Evolutionary conservation across 2,329 filamentous ascomycete species (phyloP), one percentile per base, ranked within the genome.

Genomic region (Sporothrix globosa): DNA sequence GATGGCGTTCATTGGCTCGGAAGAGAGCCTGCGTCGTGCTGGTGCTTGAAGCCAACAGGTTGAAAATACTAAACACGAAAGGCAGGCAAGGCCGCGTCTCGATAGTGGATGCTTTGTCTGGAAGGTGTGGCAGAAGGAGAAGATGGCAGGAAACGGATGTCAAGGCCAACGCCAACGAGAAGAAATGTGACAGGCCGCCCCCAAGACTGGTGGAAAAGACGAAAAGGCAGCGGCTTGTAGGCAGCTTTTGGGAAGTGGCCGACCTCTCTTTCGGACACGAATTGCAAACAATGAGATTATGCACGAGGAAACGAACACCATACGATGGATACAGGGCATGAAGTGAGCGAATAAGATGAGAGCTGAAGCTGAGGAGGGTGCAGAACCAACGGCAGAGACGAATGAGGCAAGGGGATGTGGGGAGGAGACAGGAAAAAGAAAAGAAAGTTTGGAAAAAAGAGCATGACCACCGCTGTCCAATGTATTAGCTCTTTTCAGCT

Each of bases 241-340:
- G 39, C 17, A 39, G n/a, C 58, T 61, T 44, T 60, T 11, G 2
- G 24, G 5, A 27, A 21, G 24, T 10, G 24, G 17, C n/a, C 7
- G 11, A n/a, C 34, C 6, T n/a, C n/a, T 39, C 9, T 60, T 34
- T 60, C 3, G 11, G 34, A 21, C 14, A 24, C 34, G 56, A 44
- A 44, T 60, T 60, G 54, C 56, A 63, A 61, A 11, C 58, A 61
- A 46, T 21, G 58, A 63, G 58, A 63, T 46, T 27, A 63, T 46
- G 58, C 39, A 63, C n/a, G 39, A 46, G 58, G 27, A 30, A 11
- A 13, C 21, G 17, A 54, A 17, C 30, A 30, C 30, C n/a, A 21
- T 41, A 60, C 41, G 17, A 9, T 24, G 60, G 13, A 65, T 48
- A 21, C 61, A 65, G 24, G 61, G 5, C 44, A 48, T 24, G 41